Conservation (phyloP, 2,329 filamentous ascomycete genomes). For the Corinectria fuckeliana region DNA sequence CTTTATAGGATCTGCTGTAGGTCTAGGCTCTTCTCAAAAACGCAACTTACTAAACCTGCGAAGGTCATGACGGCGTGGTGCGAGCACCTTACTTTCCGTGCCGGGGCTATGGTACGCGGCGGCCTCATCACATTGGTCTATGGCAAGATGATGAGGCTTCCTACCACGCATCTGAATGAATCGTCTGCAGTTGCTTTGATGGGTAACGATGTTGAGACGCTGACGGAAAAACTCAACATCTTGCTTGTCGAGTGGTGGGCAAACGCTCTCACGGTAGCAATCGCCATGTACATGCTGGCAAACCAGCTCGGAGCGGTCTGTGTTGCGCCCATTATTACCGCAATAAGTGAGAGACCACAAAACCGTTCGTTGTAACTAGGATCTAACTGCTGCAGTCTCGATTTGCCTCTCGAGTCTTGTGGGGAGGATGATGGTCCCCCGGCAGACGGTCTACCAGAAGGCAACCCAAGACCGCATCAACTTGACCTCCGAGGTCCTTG, state of each 20-base stretch:
- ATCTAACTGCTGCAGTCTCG: constrained; percentile 25
- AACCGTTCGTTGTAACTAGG: not conserved
- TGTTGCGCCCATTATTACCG: constrained; percentile 41
- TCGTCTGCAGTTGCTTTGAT: constrained; percentile 41
- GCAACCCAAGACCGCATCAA: constrained; percentile 44
- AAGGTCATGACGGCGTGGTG: constrained; percentile 43
- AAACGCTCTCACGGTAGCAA: constrained; percentile 39
- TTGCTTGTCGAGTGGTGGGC: constrained; percentile 43
- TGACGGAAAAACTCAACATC: constrained; percentile 36
- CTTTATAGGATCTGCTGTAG: constrained; percentile 41
- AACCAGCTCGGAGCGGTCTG: constrained; percentile 44
- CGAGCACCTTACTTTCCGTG: constrained; percentile 42
- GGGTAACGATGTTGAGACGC: constrained; percentile 43
- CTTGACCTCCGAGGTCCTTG: constrained; percentile 41
- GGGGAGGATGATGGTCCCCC: constrained; percentile 37
- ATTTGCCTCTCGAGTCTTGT: constrained; percentile 28
- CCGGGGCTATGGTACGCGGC: constrained; percentile 40
- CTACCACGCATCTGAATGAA: constrained; percentile 34
- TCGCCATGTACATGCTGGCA: constrained; percentile 42
- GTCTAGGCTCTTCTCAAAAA: not conserved
- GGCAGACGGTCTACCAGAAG: constrained; percentile 42
- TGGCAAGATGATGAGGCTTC: constrained; percentile 39
- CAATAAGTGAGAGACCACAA: constrained; percentile 34
- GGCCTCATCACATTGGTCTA: constrained; percentile 42
- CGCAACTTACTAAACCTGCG: not conserved